These are phyloP conservation scores for Ogataea sp. DNA, from an alignment of 805 yeast species.

Conservation along the genomic window DNA sequence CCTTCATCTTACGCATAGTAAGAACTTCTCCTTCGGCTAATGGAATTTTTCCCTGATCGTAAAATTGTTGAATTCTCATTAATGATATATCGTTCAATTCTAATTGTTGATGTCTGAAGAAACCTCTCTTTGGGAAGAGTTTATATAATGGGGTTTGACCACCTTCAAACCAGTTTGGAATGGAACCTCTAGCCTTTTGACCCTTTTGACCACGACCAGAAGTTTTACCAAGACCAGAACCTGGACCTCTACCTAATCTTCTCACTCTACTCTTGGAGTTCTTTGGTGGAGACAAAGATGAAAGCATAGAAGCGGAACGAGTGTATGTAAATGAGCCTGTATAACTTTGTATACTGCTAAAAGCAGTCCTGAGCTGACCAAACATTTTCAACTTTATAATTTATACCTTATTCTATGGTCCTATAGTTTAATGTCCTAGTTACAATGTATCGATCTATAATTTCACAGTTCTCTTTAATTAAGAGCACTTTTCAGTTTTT, in stretches of 20 bases:
- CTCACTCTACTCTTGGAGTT: constrained; percentile 55
- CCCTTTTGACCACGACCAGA: constrained; percentile 98
- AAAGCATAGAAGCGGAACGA: constrained; percentile 36
- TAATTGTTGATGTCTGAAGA: constrained; percentile 54
- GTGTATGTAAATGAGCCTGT: background rate
- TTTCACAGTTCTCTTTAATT: no score
- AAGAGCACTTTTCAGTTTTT: no score
- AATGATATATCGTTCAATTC: constrained; percentile 55
- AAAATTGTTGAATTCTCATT: constrained; percentile 60
- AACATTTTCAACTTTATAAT: no score
- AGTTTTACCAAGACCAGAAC: constrained; percentile 88
- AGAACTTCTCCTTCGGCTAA: constrained; percentile 54
- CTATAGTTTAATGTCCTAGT: no score
- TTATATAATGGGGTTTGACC: constrained; percentile 93
- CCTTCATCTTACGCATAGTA: constrained; percentile 69
- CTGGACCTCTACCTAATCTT: constrained; percentile 94
- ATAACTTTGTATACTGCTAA: background rate
- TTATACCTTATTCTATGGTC: no score
- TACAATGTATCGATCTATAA: no score
- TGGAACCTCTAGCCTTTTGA: constrained; percentile 91
- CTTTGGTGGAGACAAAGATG: constrained; percentile 48
- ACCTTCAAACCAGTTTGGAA: constrained; percentile 95
- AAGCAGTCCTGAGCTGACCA: background rate
- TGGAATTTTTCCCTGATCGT: constrained; percentile 56
- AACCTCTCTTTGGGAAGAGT: constrained; percentile 83